These are phyloP conservation scores for Panus rudis DNA, from an alignment of 768 basidiomycete species.

Conservation along the genomic window DNA sequence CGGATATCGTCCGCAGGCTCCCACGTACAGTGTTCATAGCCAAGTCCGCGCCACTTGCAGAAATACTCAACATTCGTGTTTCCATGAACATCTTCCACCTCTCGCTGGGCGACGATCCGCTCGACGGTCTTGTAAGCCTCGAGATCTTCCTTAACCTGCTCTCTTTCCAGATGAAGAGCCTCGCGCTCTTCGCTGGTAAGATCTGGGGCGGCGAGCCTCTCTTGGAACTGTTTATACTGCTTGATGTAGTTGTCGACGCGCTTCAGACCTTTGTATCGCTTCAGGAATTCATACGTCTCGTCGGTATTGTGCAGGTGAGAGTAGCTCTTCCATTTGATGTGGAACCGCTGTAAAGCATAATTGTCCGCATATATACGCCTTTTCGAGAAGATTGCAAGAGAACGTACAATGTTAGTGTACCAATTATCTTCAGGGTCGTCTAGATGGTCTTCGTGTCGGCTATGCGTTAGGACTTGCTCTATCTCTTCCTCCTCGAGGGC, in stretches of 20 bases:
- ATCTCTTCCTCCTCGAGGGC: slow-evolving; percentile 74
- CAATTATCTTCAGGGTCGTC: slow-evolving; percentile 76
- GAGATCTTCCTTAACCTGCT: slow-evolving; percentile 84
- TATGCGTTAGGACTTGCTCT: slow-evolving; percentile 83
- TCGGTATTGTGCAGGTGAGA: slow-evolving; percentile 99
- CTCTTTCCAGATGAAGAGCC: slow-evolving; percentile 81
- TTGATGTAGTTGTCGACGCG: slow-evolving; percentile 99
- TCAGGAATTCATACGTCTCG: slow-evolving; percentile 93
- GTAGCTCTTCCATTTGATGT: slow-evolving; percentile 99
- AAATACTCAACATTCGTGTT: slow-evolving; percentile 72
- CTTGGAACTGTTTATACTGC: slow-evolving; percentile 68
- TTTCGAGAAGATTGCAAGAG: not conserved
- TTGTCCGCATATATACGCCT: not conserved
- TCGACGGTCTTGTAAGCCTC: slow-evolving; percentile 91
- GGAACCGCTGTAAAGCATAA: slow-evolving; percentile 72
- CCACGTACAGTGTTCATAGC: slow-evolving; percentile 96
- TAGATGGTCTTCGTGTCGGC: slow-evolving; percentile 76
- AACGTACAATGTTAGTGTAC: slow-evolving; percentile 74
- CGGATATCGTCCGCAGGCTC: slow-evolving; percentile 78
- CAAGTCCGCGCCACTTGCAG: slow-evolving; percentile 93
- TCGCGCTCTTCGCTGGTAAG: slow-evolving; percentile 85
- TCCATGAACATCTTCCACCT: slow-evolving; percentile 41
- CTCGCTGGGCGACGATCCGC: slow-evolving; percentile 76
- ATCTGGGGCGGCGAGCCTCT: slow-evolving; percentile 53
- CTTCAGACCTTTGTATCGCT: slow-evolving; percentile 91